Evolutionary conservation across 2,329 filamentous ascomycete species (phyloP), one percentile per base, ranked within the genome.

Genomic region (Fusarium napiforme): DNA sequence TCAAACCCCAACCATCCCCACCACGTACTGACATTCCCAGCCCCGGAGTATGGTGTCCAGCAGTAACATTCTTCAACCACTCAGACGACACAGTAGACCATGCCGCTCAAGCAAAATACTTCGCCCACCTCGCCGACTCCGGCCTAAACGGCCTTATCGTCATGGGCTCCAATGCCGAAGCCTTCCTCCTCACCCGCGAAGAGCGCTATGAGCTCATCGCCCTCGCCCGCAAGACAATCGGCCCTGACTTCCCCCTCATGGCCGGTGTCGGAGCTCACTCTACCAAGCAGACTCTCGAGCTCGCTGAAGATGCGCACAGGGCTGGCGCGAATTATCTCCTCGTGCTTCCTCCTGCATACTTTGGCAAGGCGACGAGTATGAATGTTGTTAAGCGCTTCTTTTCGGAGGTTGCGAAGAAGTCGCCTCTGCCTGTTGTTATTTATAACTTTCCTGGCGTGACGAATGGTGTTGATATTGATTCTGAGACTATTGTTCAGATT

Each of bases 231-330:
- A 92, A 94, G 78, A 90, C 90, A 57, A 92, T 97, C 53, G 95
- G 95, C 0, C 93, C 94, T 1, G 92, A 96, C 81, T 97, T 96
- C 82, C 95, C 95, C 36, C 87, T 97, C 73, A 95, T 96, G 86
- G 95, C 57, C 84, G 91, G 91, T 39, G 88, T 90, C 11, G 87
- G 89, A 23, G 90, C 87, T 1, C 90, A 92, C 79, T 91, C 89
- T 21, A 92, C 89, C 5, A 86, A 86, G 71, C 90, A 93, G 80
- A 88, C 89, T 7, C 84, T 91, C 2, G 87, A 91, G 78, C 87
- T 87, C 67, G 85, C 90, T 60, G 76, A 79, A 34, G 91, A 92
- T 76, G 91, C 91, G 2, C 83, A 84, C 26, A 84, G 84, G 1
- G 90, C 89, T 1, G 90, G 90, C 21, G 89, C 90, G 47, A 84